Evolutionary conservation across 1,284 basidiomycete species (phyloP), one percentile per base, ranked within the genome.

Genomic region (Tremellales sp.): DNA sequence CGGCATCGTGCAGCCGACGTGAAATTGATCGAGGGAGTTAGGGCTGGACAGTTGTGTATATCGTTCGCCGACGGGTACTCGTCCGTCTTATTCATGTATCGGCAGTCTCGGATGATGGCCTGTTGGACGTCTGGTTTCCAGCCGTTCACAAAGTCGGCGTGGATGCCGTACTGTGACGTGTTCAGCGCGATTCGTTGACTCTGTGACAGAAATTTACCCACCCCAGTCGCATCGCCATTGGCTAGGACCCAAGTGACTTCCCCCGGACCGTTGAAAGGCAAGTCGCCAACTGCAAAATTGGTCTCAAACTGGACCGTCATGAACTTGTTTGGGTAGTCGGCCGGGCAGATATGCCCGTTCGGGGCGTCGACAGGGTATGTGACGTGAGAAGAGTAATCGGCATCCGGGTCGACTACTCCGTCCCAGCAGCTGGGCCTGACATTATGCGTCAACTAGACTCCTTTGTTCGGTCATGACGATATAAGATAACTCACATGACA

Each of bases 71-170:
- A 53, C 49, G 46, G 6, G 22, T 40, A 23, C 11, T 43, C 43
- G n/a, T 25, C 35, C 2, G 58, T 56, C 1, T 52, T 40, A 40
- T 61, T 61, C 57, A 59, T 59, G 41, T 61, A 61, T 29, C 57
- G 51, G 42, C 59, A 61, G 15, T 58, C 49, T 21, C 57, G 40
- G 26, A 61, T 35, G 5, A 59, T 48, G n/a, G 36, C 48, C 43
- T 59, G 49, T 8, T 56, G 45, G n/a, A 46, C 49, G 8, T 55
- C 56, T 21, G 51, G 41, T 21, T 61, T 61, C 59, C 57, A 61
- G 15, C 57, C 59, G 25, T 61, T 61, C 54, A 59, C 55, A 31
- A 60, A 60, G 46, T 60, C 58, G 3, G 50, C 55, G 36, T 60
- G 58, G 35, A 60, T 57, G 29, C 58, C 55, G 31, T 51, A 53